These are phyloP conservation scores for Quercus glauca DNA, from an alignment of 306 rosid species.

Conservation along the genomic window DNA sequence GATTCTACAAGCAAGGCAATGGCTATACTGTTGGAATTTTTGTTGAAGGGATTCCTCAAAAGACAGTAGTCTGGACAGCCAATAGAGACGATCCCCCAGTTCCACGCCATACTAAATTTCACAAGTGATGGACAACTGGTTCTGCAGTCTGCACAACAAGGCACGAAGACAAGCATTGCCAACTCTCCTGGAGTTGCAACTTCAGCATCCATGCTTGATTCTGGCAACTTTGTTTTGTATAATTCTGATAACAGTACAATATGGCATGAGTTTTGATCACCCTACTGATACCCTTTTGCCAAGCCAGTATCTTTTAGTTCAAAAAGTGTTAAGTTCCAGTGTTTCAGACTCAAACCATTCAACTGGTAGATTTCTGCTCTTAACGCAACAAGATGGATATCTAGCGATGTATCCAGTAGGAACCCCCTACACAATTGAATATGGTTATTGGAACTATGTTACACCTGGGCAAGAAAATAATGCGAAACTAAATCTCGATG, in stretches of 20 bases:
- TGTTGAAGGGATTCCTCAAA: slow-evolving; percentile 15
- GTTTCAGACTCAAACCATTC: slow-evolving; percentile 19
- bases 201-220: slow-evolving; percentile 32
- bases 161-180: not conserved
- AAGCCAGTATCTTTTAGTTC: not conserved
- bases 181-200: no score
- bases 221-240: slow-evolving; percentile 25
- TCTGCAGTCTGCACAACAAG: slow-evolving; percentile 1
- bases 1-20: slow-evolving; percentile 19
- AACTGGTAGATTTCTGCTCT: slow-evolving; percentile 16
- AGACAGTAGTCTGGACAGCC: slow-evolving; percentile 33
- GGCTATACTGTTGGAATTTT: slow-evolving; percentile 25
- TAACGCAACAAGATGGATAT: slow-evolving; percentile 20
- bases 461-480: not conserved
- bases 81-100: slow-evolving; percentile 16
- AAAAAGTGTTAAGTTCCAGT: not conserved
- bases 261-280: slow-evolving; percentile 18
- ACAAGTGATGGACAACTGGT: slow-evolving; percentile 16
- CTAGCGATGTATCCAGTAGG: slow-evolving; percentile 21
- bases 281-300: slow-evolving; percentile 32
- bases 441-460: not conserved
- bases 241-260: not conserved
- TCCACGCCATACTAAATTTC: slow-evolving; percentile 16
- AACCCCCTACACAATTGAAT: not conserved
- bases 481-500: slow-evolving; percentile 5